Evolutionary conservation across 192 early-diverging fungal species (phyloP).

Genomic region (Coemansia sp.): DNA sequence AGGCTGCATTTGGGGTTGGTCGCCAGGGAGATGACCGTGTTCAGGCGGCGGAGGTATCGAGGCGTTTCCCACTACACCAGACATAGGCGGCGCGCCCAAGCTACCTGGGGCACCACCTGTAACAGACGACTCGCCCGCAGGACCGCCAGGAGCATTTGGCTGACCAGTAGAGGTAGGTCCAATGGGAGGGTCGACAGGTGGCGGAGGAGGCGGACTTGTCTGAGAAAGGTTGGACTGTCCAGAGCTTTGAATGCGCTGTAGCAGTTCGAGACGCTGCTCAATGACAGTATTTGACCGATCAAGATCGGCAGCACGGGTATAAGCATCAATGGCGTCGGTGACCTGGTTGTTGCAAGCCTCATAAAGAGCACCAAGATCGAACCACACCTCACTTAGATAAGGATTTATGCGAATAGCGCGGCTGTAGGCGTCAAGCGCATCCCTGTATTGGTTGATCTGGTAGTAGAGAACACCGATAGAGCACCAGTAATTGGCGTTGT

Average conservation of each 20-base stretch:
- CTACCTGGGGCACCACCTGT: slow-evolving; percentile 35
- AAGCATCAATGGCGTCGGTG: slow-evolving; percentile 95
- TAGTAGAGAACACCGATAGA: slow-evolving; percentile 98
- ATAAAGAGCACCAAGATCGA: slow-evolving; percentile 93
- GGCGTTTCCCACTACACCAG: slow-evolving; percentile 9
- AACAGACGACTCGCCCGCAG: slow-evolving; percentile 37
- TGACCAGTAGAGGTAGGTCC: slow-evolving; percentile 34
- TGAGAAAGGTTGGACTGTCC: slow-evolving; percentile 37
- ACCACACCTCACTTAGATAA: slow-evolving; percentile 96
- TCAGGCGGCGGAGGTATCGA: slow-evolving; percentile 15
- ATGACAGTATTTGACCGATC: slow-evolving; percentile 88
- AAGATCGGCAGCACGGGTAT: slow-evolving; percentile 87
- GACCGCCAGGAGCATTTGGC: slow-evolving; percentile 51
- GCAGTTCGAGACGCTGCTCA: slow-evolving; percentile 67
- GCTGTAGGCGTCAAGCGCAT: slow-evolving; percentile 96
- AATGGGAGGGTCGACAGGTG: slow-evolving; percentile 47
- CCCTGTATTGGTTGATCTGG: slow-evolving; percentile 90
- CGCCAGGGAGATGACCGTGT: slow-evolving; percentile 19
- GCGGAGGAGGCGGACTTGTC: slow-evolving; percentile 28
- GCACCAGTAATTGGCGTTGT: slow-evolving; percentile 97
- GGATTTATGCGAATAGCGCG: slow-evolving; percentile 92
- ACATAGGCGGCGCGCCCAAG: slow-evolving; percentile 44
- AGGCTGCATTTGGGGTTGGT: slow-evolving; percentile 9
- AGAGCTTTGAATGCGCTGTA: slow-evolving; percentile 49
- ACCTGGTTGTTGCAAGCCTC: slow-evolving; percentile 98